Conservation (phyloP, 2,329 filamentous ascomycete genomes). For the Penicillium occitanis region DNA sequence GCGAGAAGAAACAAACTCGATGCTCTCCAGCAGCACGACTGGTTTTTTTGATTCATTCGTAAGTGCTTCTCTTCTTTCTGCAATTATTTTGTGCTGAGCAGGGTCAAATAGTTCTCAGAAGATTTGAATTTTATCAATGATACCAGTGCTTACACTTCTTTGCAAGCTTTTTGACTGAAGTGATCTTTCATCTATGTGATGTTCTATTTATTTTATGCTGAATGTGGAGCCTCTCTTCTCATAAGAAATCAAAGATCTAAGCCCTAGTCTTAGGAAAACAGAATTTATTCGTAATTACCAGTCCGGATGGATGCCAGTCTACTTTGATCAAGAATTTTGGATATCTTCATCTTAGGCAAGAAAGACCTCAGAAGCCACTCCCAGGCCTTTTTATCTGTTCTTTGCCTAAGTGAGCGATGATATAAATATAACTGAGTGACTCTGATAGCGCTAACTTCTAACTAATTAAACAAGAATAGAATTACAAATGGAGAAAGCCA, state of each 20-base stretch:
- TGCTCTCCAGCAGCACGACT: background rate
- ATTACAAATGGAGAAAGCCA: background rate
- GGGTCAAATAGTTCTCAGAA: background rate
- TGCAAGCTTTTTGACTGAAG: background rate
- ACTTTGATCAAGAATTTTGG: background rate
- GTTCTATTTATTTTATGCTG: background rate
- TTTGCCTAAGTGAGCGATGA: background rate
- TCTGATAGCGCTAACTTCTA: too few relatives aligned
- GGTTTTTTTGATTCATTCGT: conserved; percentile 6
- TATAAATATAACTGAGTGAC: too few relatives aligned
- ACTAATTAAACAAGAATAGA: background rate
- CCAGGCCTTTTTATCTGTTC: background rate
- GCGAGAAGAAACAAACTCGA: conserved; percentile 1
- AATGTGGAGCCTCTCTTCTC: background rate
- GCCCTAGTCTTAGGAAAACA: background rate
- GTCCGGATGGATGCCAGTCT: background rate
- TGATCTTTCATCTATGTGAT: background rate
- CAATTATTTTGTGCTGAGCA: background rate
- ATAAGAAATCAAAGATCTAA: background rate
- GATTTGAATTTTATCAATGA: conserved; percentile 3
- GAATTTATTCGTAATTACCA: background rate
- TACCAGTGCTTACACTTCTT: conserved; percentile 5
- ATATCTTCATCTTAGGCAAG: background rate
- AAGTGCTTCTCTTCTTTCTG: conserved; percentile 2
- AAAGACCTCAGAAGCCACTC: background rate